Evolutionary conservation across 371 early-diverging fungal species (phyloP).

Genomic region (Smittium mucronatum): DNA sequence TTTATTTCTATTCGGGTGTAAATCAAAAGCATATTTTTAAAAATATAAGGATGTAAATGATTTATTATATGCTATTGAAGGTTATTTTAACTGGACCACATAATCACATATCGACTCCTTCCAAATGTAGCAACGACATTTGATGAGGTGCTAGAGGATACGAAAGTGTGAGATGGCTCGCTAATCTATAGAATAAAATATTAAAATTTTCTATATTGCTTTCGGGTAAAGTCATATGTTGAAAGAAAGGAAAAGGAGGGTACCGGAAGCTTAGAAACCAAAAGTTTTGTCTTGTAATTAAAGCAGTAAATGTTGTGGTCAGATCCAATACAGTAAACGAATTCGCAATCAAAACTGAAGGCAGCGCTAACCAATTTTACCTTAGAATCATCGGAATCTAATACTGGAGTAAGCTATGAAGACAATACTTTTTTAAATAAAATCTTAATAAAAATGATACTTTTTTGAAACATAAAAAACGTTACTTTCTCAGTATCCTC

Average conservation of each 20-base stretch:
- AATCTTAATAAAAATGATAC: background rate
- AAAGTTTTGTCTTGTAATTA: background rate
- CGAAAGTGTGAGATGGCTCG: background rate
- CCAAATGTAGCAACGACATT: background rate
- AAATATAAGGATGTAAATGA: too few relatives aligned
- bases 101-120: background rate
- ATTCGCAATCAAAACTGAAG: background rate
- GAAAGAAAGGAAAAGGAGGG: background rate
- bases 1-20: too few relatives aligned
- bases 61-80: too few relatives aligned
- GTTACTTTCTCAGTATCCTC: slow-evolving; percentile 7
- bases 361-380: slow-evolving; percentile 2
- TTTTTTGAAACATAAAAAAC: background rate
- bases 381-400: background rate
- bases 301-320: background rate
- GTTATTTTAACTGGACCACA: background rate
- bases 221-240: too few relatives aligned
- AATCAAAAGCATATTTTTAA: too few relatives aligned
- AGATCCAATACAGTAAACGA: slow-evolving; percentile 1
- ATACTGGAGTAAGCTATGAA: background rate
- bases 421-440: background rate
- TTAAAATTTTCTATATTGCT: too few relatives aligned
- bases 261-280: background rate
- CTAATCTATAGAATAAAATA: background rate
- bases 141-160: background rate